Evolutionary conservation across 768 basidiomycete genomes (phyloP).

Genomic region (Amanita molliuscula): DNA sequence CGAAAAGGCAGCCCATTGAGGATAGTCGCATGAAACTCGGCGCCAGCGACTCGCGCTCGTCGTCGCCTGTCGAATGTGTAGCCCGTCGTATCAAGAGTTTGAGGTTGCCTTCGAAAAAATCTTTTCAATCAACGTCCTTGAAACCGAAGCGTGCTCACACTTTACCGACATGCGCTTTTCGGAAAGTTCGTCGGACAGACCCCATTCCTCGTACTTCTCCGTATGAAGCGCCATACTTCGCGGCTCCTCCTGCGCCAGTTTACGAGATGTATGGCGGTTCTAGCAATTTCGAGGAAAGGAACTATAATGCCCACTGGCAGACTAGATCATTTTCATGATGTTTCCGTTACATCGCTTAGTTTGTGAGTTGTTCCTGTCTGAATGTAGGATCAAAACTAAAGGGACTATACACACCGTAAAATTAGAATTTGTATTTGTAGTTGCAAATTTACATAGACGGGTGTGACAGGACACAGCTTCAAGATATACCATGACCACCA

Average conservation of each 20-base stretch:
- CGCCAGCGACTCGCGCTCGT: constrained; percentile 4
- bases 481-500: constrained; percentile 1
- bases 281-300: not conserved
- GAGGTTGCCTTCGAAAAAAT: constrained; percentile 2
- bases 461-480: not conserved
- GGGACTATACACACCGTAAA: too few relatives aligned
- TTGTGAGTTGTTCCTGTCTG: not conserved
- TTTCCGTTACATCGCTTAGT: not conserved
- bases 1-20: not conserved
- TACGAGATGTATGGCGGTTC: constrained; percentile 8
- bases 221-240: constrained; percentile 37
- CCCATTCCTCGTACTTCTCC: constrained; percentile 29
- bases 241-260: constrained; percentile 23
- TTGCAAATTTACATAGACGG: not conserved
- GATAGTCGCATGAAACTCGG: constrained; percentile 12
- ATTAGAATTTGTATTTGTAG: too few relatives aligned
- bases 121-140: not conserved
- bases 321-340: not conserved
- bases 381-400: not conserved
- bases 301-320: not conserved
- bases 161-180: not conserved
- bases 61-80: not conserved
- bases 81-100: not conserved
- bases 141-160: not conserved
- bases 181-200: constrained; percentile 21